These are phyloP conservation scores for Casuarina glauca DNA, from an alignment of 306 rosid genomes.

Conservation along the genomic window DNA sequence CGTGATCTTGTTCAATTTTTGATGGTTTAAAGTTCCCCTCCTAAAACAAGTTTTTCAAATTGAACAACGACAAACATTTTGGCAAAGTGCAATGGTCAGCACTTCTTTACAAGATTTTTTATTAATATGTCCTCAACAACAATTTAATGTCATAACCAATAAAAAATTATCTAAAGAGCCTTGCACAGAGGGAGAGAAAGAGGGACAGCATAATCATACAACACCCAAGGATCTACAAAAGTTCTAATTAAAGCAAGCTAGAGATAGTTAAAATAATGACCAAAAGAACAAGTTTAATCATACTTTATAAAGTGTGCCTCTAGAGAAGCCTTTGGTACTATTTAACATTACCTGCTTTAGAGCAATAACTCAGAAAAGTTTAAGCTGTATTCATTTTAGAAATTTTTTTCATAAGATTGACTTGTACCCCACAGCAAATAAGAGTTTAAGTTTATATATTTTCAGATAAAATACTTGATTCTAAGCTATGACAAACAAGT, in stretches of 20 bases:
- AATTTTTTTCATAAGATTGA: no score
- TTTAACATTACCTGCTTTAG: neutral
- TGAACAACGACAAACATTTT: conserved; percentile 22
- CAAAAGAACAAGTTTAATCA: neutral
- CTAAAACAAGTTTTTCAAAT: conserved; percentile 47
- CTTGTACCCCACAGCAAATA: no score
- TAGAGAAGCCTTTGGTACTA: neutral
- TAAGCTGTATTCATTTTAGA: neutral
- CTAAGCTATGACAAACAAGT: no score
- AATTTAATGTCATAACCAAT: neutral
- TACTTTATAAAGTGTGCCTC: neutral
- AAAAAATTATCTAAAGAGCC: neutral
- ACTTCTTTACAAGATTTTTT: neutral
- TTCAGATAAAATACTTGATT: no score
- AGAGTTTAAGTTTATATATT: no score
- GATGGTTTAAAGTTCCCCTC: conserved; percentile 81
- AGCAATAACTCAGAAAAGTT: neutral
- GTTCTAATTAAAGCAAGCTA: neutral
- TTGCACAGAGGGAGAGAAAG: neutral
- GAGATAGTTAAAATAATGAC: neutral
- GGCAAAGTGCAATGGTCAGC: conserved; percentile 5
- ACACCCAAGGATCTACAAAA: neutral
- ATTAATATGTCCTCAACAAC: neutral
- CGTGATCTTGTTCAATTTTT: conserved; percentile 66
- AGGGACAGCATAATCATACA: neutral